Conservation (phyloP, 2,329 filamentous ascomycete genomes). For the Tolypocladium amazonense region DNA sequence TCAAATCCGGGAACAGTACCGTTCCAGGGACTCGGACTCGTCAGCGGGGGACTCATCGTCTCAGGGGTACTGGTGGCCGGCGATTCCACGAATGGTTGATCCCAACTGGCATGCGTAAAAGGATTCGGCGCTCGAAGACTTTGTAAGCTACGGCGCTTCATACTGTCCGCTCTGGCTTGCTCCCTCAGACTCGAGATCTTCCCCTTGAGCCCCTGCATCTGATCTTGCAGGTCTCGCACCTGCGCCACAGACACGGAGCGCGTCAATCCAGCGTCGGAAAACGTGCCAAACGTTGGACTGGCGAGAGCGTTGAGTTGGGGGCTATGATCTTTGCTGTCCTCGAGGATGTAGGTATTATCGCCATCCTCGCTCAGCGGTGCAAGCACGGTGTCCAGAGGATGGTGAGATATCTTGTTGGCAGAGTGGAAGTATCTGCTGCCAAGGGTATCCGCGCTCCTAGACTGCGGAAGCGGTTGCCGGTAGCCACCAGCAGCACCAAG, state of each 20-base stretch:
- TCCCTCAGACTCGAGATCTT: slow-evolving; percentile 74
- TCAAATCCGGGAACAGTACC: background rate
- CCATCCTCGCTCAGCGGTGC: slow-evolving; percentile 46
- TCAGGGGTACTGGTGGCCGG: slow-evolving; percentile 9
- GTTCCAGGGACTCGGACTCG: background rate
- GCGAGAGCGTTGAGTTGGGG: slow-evolving; percentile 25
- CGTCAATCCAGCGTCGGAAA: slow-evolving; percentile 38
- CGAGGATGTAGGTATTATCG: slow-evolving; percentile 14
- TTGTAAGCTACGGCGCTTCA: slow-evolving; percentile 67
- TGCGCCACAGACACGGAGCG: slow-evolving; percentile 64
- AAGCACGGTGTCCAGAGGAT: slow-evolving; percentile 31
- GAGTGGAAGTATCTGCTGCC: slow-evolving; percentile 17
- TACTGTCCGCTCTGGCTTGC: slow-evolving; percentile 66
- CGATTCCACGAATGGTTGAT: slow-evolving; percentile 15
- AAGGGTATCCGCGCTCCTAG: slow-evolving; percentile 32
- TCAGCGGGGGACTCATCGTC: slow-evolving; percentile 2
- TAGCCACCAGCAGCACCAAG: slow-evolving; percentile 48
- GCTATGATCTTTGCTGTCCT: slow-evolving; percentile 17
- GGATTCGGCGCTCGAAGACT: slow-evolving; percentile 68
- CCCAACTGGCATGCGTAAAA: slow-evolving; percentile 55
- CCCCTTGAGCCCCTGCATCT: slow-evolving; percentile 77
- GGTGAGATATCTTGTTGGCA: slow-evolving; percentile 25
- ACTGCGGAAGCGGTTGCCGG: slow-evolving; percentile 35
- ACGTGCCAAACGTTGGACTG: slow-evolving; percentile 34
- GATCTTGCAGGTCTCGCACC: slow-evolving; percentile 64